phyloP scores from a whole-genome alignment of 2,329 filamentous ascomycete genomes.

The Paramyrothecium sp. region DNA sequence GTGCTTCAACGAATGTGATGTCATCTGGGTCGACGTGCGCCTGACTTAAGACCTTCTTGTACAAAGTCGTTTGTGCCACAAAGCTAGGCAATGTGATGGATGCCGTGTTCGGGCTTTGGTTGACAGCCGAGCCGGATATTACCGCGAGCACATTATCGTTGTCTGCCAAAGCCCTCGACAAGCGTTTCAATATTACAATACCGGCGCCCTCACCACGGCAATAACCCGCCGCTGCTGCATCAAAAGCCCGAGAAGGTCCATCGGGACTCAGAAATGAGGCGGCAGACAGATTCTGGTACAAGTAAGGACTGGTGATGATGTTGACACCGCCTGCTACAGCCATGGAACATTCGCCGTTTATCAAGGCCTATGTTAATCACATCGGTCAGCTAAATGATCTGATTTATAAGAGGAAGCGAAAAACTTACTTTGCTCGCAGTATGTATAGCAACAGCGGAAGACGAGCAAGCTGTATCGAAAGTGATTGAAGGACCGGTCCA shows the following conservation, averaged over 20 bases:
- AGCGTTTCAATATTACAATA: neutral
- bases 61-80: neutral
- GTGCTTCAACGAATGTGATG: slow-evolving; percentile 26
- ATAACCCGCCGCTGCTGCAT: neutral
- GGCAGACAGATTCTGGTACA: neutral
- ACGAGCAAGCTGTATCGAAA: neutral
- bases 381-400: neutral
- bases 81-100: neutral
- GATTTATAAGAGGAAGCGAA: neutral
- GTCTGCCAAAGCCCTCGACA: slow-evolving; percentile 1
- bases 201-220: neutral
- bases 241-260: neutral
- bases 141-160: neutral
- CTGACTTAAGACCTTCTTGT: neutral
- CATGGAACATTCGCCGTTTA: neutral
- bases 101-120: neutral
- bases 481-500: neutral
- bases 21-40: slow-evolving; percentile 29
- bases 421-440: neutral
- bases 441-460: neutral
- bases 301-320: neutral
- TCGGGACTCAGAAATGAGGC: neutral
- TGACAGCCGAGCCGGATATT: neutral
- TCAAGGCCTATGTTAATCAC: neutral
- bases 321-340: slow-evolving; percentile 1